Percentiles rank a stretch among this genome's conserved stretches.
Evolutionary conservation across 2,329 filamentous ascomycete species (phyloP).

Genomic region (Stachybotrys chartarum): DNA sequence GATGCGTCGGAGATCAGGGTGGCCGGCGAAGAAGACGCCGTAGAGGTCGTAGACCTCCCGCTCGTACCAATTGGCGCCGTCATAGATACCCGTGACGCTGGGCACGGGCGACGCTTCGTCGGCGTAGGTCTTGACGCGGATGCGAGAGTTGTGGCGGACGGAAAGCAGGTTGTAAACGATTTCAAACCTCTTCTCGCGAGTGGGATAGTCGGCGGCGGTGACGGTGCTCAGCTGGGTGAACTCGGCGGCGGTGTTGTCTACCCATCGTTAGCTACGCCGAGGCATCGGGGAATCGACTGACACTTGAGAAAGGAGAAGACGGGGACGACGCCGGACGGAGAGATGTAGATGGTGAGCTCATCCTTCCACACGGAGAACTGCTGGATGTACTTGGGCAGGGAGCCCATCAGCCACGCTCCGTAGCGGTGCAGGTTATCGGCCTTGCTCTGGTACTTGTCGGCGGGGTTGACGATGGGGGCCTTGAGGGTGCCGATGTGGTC

Average conservation of each 20-base stretch:
- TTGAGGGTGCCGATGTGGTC: conserved; percentile 57
- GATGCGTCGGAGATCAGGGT: conserved; percentile 92
- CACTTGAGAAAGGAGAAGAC: conserved; percentile 91
- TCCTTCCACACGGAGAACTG: conserved; percentile 99
- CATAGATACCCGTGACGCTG: conserved; percentile 77
- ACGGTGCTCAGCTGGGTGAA: conserved; percentile 91
- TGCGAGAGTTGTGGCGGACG: conserved; percentile 91
- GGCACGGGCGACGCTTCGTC: conserved; percentile 93
- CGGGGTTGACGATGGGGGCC: conserved; percentile 77
- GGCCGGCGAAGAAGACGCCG: conserved; percentile 91
- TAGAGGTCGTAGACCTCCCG: conserved; percentile 96
- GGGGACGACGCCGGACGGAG: conserved; percentile 80
- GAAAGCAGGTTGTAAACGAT: conserved; percentile 96
- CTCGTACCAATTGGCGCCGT: conserved; percentile 98
- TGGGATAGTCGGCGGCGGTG: conserved; percentile 93
- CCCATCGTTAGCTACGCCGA: conserved; percentile 4
- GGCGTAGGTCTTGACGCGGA: conserved; percentile 97
- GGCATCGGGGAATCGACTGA: conserved; percentile 21
- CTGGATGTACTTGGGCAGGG: conserved; percentile 95
- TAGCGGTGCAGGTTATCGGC: conserved; percentile 86
- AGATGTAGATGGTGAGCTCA: conserved; percentile 90
- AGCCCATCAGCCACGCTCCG: conserved; percentile 93
- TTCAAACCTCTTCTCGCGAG: conserved; percentile 92
- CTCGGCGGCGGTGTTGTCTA: conserved; percentile 92
- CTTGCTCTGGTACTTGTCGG: conserved; percentile 87